These are phyloP conservation scores for Capsicum chinense DNA, from an alignment of 257 asterid species.

Conservation along the genomic window DNA sequence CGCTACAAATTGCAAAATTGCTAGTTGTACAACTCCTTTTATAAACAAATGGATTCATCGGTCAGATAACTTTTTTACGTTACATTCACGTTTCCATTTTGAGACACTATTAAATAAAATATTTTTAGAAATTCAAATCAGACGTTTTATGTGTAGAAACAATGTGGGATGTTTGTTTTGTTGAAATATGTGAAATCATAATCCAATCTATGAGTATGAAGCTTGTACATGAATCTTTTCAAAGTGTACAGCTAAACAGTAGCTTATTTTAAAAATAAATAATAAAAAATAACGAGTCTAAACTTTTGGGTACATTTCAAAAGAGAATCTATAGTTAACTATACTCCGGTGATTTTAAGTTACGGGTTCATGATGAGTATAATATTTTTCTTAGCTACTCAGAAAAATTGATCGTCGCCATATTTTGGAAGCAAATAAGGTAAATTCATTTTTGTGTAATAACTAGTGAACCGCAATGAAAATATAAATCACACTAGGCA, in stretches of 20 bases:
- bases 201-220: not conserved
- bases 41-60: not conserved
- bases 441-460: no score
- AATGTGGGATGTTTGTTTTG: slow-evolving; percentile 11
- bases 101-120: not conserved
- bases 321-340: not conserved
- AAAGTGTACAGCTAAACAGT: not conserved
- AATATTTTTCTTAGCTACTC: not conserved
- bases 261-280: not conserved
- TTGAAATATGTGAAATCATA: not conserved
- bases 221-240: slow-evolving; percentile 6
- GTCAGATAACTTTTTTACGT: not conserved
- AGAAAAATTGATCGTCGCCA: no score
- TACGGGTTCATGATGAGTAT: not conserved
- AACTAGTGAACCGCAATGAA: no score
- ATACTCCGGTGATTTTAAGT: not conserved
- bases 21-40: not conserved
- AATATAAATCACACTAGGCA: not conserved
- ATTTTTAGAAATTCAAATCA: not conserved
- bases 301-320: not conserved
- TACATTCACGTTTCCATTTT: not conserved
- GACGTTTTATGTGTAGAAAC: not conserved
- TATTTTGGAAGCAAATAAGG: no score
- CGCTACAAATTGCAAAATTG: not conserved
- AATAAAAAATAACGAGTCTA: not conserved